These are phyloP conservation scores for Chlorella sp. DNA, from an alignment of 139 green algal species.

Conservation along the genomic window DNA sequence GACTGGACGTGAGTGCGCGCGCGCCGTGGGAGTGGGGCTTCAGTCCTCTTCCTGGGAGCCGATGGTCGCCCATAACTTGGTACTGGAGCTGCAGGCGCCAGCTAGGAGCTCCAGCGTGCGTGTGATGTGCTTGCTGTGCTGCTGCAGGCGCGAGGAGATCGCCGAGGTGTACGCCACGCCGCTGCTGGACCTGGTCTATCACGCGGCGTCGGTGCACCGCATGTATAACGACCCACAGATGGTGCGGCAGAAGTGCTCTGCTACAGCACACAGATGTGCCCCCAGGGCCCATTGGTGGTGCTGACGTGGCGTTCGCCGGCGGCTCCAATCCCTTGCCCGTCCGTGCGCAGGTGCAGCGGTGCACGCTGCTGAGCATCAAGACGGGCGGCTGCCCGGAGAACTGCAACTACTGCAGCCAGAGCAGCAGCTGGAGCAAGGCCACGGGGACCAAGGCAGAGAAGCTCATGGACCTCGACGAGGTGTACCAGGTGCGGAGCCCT, in stretches of 20 bases:
- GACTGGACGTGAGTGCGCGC: conserved; percentile 89
- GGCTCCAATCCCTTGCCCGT: too few relatives aligned
- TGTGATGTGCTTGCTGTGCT: not conserved
- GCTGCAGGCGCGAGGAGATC: conserved; percentile 80
- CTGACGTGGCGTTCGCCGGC: too few relatives aligned
- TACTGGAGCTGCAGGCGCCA: too few relatives aligned
- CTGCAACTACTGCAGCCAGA: conserved; percentile 91
- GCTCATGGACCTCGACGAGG: conserved; percentile 87
- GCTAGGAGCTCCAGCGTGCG: too few relatives aligned
- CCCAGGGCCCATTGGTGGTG: not conserved
- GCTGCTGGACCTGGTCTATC: conserved; percentile 88
- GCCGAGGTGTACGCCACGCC: conserved; percentile 79
- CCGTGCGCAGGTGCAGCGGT: conserved; percentile 84
- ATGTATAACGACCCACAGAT: conserved; percentile 85
- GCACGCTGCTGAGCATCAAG: conserved; percentile 97
- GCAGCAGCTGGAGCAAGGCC: conserved; percentile 71
- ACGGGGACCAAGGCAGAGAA: conserved; percentile 87
- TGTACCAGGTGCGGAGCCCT: conserved; percentile 77
- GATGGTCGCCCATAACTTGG: too few relatives aligned
- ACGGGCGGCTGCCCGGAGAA: conserved; percentile 96
- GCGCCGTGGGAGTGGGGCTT: too few relatives aligned
- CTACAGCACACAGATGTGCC: not conserved
- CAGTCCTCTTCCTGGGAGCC: too few relatives aligned
- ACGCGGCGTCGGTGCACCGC: conserved; percentile 81
- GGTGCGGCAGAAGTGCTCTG: conserved; percentile 51